Conservation (phyloP, 192 early-diverging fungal genomes). For the Geosiphon pyriformis region DNA sequence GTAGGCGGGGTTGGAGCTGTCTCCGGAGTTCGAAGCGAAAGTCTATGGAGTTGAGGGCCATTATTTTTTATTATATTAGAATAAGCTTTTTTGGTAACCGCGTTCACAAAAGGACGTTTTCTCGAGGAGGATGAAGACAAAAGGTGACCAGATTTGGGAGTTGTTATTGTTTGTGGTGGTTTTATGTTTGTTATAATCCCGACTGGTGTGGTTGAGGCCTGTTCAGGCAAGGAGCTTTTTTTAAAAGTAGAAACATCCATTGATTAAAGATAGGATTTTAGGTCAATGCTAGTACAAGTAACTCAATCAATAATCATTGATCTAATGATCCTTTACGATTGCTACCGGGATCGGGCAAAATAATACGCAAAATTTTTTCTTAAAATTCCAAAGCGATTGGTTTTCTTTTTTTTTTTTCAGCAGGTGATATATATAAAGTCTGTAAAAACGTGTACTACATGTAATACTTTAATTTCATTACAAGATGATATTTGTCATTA, state of each 20-base stretch:
- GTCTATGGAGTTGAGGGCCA: not conserved
- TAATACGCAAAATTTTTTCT: no score
- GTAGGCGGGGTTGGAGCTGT: not conserved
- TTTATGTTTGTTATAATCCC: not conserved
- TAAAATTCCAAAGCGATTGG: no score
- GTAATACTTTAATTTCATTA: no score
- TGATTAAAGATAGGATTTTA: slow-evolving; percentile 2
- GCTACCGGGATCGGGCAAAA: no score
- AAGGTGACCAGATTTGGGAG: not conserved
- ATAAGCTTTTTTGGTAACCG: slow-evolving; percentile 13
- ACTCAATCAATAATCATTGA: no score
- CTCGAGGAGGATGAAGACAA: not conserved
- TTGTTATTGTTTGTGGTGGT: not conserved
- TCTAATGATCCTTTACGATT: no score
- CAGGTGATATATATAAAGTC: no score
- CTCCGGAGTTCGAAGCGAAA: slow-evolving; percentile 1
- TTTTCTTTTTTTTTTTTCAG: no score
- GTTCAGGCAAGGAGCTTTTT: not conserved
- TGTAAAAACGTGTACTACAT: no score
- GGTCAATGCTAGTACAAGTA: no score
- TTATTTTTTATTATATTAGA: slow-evolving; percentile 5
- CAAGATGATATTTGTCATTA: no score
- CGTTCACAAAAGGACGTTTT: slow-evolving; percentile 1
- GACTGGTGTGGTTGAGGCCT: not conserved
- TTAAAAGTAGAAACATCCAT: slow-evolving; percentile 12